Evolutionary conservation across 352 stramenopile genomes (phyloP).

Genomic region (Blastocystis sp.): DNA sequence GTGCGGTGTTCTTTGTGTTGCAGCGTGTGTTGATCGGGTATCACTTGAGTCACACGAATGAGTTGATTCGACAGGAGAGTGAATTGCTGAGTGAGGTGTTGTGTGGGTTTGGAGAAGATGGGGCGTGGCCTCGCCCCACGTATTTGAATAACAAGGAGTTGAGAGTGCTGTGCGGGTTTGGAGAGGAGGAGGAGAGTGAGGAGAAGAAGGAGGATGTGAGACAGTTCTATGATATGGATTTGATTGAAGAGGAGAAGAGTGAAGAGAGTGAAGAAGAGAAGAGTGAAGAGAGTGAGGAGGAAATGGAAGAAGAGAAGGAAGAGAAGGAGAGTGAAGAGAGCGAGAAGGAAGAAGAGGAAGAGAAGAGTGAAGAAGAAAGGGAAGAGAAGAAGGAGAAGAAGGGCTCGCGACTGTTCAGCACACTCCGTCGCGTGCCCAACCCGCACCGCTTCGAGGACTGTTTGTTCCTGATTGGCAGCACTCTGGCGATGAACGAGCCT

Average conservation of each 20-base stretch:
- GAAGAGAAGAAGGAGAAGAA: not conserved
- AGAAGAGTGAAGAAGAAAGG: not conserved
- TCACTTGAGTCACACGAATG: not conserved
- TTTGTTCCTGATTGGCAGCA: conserved; percentile 13
- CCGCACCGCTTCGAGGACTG: conserved; percentile 10
- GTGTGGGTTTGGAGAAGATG: not conserved
- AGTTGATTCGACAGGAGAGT: not conserved
- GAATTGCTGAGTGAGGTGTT: not conserved
- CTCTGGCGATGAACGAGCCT: not conserved
- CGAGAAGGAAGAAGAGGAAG: conserved; percentile 1
- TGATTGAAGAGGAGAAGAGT: not conserved
- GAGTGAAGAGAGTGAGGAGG: not conserved
- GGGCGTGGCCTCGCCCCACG: not conserved
- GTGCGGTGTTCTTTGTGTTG: conserved; percentile 12
- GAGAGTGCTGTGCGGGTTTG: not conserved
- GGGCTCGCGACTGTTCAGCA: not conserved
- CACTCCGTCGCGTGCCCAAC: conserved; percentile 38
- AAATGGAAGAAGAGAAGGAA: conserved; percentile 17
- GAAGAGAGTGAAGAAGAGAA: not conserved
- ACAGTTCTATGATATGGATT: conserved; percentile 37
- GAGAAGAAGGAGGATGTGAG: not conserved
- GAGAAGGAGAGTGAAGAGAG: conserved; percentile 36
- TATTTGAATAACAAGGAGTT: conserved; percentile 31
- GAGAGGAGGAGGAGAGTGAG: not conserved
- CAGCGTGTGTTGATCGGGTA: conserved; percentile 43